A percentile compares a stretch with the other conserved stretches of the same genome.
These are phyloP conservation scores for Candida coquimbonensis DNA, from an alignment of 805 yeast genomes.

Conservation along the genomic window DNA sequence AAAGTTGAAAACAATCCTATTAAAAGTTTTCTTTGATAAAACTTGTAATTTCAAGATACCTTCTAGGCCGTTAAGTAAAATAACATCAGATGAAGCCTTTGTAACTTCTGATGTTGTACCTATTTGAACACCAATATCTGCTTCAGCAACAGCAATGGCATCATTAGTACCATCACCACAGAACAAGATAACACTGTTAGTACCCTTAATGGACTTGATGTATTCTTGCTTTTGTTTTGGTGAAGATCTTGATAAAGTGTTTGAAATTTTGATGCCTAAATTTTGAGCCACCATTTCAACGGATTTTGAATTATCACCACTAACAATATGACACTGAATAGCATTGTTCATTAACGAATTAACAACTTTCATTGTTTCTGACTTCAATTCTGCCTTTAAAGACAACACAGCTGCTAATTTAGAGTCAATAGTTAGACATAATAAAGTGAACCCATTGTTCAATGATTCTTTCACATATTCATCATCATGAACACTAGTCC, in stretches of 20 bases:
- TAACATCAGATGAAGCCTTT: not conserved
- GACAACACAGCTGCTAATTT: not conserved
- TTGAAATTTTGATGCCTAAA: not conserved
- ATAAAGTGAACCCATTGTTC: not conserved
- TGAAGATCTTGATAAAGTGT: not conserved
- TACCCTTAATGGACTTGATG: not conserved
- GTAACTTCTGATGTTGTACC: not conserved
- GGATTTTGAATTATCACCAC: not conserved
- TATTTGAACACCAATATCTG: not conserved
- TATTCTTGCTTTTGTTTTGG: not conserved
- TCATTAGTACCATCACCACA: not conserved
- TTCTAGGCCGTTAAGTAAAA: not conserved
- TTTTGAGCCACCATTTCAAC: not conserved
- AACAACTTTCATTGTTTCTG: not conserved
- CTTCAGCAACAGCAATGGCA: not conserved
- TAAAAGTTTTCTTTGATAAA: not conserved
- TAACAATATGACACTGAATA: not conserved
- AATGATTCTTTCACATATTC: not conserved
- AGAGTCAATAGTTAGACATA: not conserved
- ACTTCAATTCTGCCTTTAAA: not conserved
- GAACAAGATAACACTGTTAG: no score
- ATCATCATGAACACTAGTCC: not conserved
- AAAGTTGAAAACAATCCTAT: not conserved
- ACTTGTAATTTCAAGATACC: not conserved
- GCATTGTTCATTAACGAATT: not conserved